phyloP scores from a whole-genome alignment of 164 flowering plant genomes.

The Chimonanthus salicifolius region DNA sequence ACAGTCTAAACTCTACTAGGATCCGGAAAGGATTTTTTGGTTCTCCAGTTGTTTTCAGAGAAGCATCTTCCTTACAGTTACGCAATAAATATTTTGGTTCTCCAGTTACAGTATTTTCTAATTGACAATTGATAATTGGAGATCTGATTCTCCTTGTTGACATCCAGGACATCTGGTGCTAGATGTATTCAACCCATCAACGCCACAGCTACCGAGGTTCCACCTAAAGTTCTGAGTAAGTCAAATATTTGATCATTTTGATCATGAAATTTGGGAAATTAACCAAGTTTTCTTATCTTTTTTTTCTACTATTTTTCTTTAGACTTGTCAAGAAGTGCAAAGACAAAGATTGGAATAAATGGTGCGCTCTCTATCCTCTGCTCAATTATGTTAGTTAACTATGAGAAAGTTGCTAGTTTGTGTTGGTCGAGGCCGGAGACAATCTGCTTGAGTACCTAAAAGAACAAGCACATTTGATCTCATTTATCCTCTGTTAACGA shows the following conservation, averaged over 20 bases:
- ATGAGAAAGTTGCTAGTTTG: not conserved
- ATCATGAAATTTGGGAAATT: not conserved
- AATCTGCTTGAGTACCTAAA: not conserved
- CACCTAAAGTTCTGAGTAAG: constrained; percentile 46
- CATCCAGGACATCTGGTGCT: constrained; percentile 29
- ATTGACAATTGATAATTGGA: not conserved
- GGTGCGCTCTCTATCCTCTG: constrained; percentile 28
- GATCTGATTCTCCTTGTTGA: not conserved
- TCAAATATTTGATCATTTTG: too few species aligned
- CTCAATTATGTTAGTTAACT: not conserved
- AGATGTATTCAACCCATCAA: constrained; percentile 46
- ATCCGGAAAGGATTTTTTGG: constrained; percentile 8
- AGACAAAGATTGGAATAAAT: constrained; percentile 84
- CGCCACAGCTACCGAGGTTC: constrained; percentile 88
- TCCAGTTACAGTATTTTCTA: not conserved
- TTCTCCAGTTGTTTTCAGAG: constrained; percentile 2
- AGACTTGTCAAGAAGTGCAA: constrained; percentile 56
- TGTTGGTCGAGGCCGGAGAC: not conserved
- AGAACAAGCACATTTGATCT: not conserved
- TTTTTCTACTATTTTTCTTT: constrained; percentile 1
- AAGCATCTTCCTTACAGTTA: constrained; percentile 10
- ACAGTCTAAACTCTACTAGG: constrained; percentile 3
- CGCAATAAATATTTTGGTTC: not conserved
- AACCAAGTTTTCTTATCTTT: not conserved
- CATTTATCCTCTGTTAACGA: not conserved